Evolutionary conservation across 768 basidiomycete species (phyloP), one percentile per base, ranked within the genome.

Genomic region (Serendipita vermifera): DNA sequence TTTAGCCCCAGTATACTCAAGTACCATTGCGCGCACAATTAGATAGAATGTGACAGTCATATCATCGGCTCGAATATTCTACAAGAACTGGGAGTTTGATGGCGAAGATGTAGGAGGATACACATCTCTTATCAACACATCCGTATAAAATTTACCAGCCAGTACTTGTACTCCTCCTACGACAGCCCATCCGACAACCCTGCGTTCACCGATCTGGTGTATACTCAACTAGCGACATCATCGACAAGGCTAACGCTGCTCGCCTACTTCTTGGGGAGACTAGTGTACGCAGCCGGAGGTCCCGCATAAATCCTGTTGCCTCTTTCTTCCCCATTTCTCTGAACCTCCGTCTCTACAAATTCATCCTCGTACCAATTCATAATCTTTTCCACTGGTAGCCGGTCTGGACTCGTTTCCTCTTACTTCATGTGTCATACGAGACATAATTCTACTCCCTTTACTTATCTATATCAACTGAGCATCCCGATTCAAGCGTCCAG

Each of bases 41-140:
- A n/a, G n/a, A n/a, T n/a, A n/a, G n/a, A n/a, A n/a, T n/a, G n/a
- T n/a, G n/a, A n/a, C n/a, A n/a, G n/a, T n/a, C n/a, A n/a, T n/a
- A 17, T 61, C 71, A 41, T 63, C 62, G 35, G 65, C 38, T 1
- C 86, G 86, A 38, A 75, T 83, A 3, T 62, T 88, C 53, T 75
- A 75, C 59, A 43, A 15, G 41, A 22, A 43, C 14, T 43, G 41
- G 41, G 41, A 43, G 24, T 43, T 43, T 22, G 41, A 43, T 11
- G 41, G 41, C 24, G 41, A 43, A 43, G 41, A 22, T 15, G 41
- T 13, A 11, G 14, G 14, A 15, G 11, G 11, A 11, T 13, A 11
- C 11, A 11, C 14, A 15, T 11, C 41, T 11, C 41, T 9, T 11
- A 13, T 9, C 11, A 13, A 13, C 14, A 24, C 41, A 15, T 9